phyloP scores from a whole-genome alignment of 1,284 basidiomycete genomes.

The Rhodofomes roseus region DNA sequence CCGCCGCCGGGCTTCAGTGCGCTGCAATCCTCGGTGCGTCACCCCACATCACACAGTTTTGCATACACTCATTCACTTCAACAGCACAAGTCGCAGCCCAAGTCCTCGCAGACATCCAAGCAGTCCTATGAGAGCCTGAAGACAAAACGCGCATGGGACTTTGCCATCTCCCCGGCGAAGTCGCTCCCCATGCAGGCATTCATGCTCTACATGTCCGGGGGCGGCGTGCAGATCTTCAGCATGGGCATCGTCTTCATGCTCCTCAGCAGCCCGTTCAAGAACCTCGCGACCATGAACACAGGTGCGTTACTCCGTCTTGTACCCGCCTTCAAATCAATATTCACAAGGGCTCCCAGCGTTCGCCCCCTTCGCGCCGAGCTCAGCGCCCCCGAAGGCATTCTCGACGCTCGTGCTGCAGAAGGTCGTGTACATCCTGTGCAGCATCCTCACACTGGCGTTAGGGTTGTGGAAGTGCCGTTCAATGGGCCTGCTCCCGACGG shows the following conservation, averaged over 20 bases:
- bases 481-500: slow-evolving; percentile 86
- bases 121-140: slow-evolving; percentile 66
- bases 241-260: slow-evolving; percentile 93
- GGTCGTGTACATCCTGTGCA: slow-evolving; percentile 64
- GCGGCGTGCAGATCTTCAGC: slow-evolving; percentile 90
- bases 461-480: slow-evolving; percentile 89
- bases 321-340: too few relatives aligned
- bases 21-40: slow-evolving; percentile 3
- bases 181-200: slow-evolving; percentile 91
- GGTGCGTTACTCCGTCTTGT: slow-evolving; percentile 41
- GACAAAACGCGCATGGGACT: slow-evolving; percentile 83
- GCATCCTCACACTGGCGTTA: slow-evolving; percentile 69
- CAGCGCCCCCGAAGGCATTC: slow-evolving; percentile 45
- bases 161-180: slow-evolving; percentile 82
- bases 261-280: slow-evolving; percentile 77
- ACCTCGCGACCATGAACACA: slow-evolving; percentile 69
- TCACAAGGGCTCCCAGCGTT: slow-evolving; percentile 43
- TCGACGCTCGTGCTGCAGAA: slow-evolving; percentile 63
- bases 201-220: slow-evolving; percentile 96
- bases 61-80: not conserved
- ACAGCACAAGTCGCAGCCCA: slow-evolving; percentile 40
- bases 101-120: slow-evolving; percentile 28
- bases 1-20: slow-evolving; percentile 10
- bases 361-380: slow-evolving; percentile 58
- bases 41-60: not conserved